A percentile compares a stretch with the other conserved stretches of the same genome.
Conservation (phyloP, 2,329 filamentous ascomycete genomes). For the Coniochaeta sp. region DNA sequence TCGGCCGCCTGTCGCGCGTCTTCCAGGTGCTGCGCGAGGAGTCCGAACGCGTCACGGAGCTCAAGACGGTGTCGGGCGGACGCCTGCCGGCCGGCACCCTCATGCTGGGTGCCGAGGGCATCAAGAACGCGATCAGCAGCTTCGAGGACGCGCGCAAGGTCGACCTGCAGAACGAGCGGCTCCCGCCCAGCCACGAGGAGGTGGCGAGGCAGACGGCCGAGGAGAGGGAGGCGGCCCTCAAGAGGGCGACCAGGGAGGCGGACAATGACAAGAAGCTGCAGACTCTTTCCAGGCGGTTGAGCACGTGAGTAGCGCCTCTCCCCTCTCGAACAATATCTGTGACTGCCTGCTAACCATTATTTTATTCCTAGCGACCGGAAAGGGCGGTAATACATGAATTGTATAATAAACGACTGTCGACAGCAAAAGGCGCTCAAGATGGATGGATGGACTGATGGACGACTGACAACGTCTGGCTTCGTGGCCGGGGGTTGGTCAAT, state of each 20-base stretch:
- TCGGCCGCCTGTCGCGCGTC: conserved; percentile 90
- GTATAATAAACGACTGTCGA: no score
- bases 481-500: background rate
- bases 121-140: conserved; percentile 94
- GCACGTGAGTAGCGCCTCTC: conserved; percentile 82
- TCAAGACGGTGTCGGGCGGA: conserved; percentile 93
- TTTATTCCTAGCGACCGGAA: conserved; percentile 10
- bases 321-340: background rate
- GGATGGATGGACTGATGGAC: no score
- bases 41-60: conserved; percentile 90
- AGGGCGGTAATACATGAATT: conserved; percentile 5
- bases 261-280: conserved; percentile 88
- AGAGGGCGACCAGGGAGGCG: conserved; percentile 79
- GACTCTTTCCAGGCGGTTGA: conserved; percentile 81
- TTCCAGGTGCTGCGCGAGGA: conserved; percentile 98
- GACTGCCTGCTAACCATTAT: background rate
- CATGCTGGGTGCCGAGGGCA: conserved; percentile 96
- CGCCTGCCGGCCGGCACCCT: conserved; percentile 89
- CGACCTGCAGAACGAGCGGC: conserved; percentile 89
- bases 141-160: conserved; percentile 98
- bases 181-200: conserved; percentile 90
- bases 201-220: conserved; percentile 77
- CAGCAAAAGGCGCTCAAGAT: no score
- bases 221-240: conserved; percentile 73
- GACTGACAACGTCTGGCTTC: background rate